Evolutionary conservation across 345 rosid species (phyloP), one percentile per base, ranked within the genome.

Genomic region (Lepidium sativum): DNA sequence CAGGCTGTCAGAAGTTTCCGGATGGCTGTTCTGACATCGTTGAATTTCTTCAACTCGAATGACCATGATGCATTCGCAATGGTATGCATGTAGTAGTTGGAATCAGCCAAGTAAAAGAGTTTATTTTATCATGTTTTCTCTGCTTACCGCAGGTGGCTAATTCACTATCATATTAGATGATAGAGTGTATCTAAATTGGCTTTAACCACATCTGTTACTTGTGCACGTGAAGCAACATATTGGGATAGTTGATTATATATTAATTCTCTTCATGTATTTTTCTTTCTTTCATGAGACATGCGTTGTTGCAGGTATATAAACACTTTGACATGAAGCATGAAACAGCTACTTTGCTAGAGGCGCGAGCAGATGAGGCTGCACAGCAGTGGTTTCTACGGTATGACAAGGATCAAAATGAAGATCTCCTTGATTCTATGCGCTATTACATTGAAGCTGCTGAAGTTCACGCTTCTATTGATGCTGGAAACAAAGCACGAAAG

Each of bases 261-360:
- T 18, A 23, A 27, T 43, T 38, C 5, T 56, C 31, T 48, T 31
- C 23, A 16, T 58, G 58, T 39, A 0, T 2, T 57, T 25, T 58
- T 27, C 31, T 27, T 25, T 27, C 31, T 27, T 16, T 21, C 13
- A 50, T 32, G 40, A 35, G 23, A 38, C 45, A 9, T 50, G 23
- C 9, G 41, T 58, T 60, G 57, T 48, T 70, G 39, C 89, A 94
- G 99, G 97, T 94, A 42, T 94, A 88, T 71, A 90, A 82, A 60
- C 95, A 94, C 74, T 94, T 94, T 54, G 92, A 90, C 75, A 90
- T 94, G 99, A 94, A 85, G 77, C 96, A 94, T 61, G 99, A 94
- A 79, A 88, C 89, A 13, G 97, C 96, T 43, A 75, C 91, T 65
- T 84, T 94, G 65, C 72, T 90, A 75, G 97, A 94, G 80, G 81